Percentiles rank a stretch among this genome's conserved stretches.
Conservation (phyloP, 352 stramenopile species). For the Plasmopara viticola region DNA sequence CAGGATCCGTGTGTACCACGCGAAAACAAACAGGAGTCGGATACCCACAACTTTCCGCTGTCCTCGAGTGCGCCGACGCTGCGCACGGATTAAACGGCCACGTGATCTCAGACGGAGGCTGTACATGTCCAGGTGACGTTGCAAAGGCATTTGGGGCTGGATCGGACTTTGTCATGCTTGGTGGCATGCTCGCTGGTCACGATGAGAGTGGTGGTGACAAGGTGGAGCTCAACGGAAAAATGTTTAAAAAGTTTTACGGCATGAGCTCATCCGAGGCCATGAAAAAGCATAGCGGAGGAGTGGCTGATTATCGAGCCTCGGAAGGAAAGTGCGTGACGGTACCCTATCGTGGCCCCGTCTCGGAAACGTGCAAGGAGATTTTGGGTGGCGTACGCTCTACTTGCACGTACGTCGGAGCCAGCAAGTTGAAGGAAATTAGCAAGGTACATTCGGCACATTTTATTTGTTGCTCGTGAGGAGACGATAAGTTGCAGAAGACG, state of each 20-base stretch:
- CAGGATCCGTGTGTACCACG: constrained; percentile 88
- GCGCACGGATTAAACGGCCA: constrained; percentile 85
- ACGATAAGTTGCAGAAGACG: neutral
- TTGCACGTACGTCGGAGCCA: constrained; percentile 90
- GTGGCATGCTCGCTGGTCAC: constrained; percentile 89
- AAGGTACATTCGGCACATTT: constrained; percentile 40
- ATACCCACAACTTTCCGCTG: constrained; percentile 87
- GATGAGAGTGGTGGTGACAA: constrained; percentile 86
- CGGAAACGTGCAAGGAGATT: constrained; percentile 82
- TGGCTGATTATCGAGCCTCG: constrained; percentile 87
- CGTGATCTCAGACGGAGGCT: constrained; percentile 87
- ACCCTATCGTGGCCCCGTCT: constrained; percentile 77
- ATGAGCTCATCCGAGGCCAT: constrained; percentile 91
- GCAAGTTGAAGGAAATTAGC: constrained; percentile 86
- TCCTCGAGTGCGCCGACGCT: constrained; percentile 89
- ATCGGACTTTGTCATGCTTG: constrained; percentile 91
- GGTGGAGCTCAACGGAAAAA: constrained; percentile 57
- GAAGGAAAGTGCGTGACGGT: constrained; percentile 91
- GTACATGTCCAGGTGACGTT: constrained; percentile 85
- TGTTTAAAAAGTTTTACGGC: constrained; percentile 90
- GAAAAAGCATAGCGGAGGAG: constrained; percentile 88
- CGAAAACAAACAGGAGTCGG: constrained; percentile 90
- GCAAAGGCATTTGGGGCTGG: constrained; percentile 88
- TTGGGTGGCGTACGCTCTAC: constrained; percentile 88
- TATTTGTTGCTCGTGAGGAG: neutral